Conservation (phyloP, 495 filamentous ascomycete genomes). For the Friedmanniomyces simplex region DNA sequence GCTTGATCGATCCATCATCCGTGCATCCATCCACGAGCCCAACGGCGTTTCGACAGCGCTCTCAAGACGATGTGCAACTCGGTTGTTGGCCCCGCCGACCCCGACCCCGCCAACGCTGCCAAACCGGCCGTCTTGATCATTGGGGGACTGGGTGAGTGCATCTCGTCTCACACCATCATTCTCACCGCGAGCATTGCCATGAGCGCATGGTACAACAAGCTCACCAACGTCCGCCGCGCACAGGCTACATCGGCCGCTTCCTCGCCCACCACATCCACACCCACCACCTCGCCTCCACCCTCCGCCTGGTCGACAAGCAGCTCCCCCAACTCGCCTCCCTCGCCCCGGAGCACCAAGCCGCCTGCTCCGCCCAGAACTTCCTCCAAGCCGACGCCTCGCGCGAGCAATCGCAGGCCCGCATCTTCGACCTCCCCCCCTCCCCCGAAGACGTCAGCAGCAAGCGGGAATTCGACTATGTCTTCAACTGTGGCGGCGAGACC, state of each 20-base stretch:
- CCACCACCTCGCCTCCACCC: constrained; percentile 81
- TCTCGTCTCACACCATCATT: constrained; percentile 13
- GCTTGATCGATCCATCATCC: not conserved
- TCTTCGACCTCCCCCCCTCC: constrained; percentile 75
- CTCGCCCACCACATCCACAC: constrained; percentile 81
- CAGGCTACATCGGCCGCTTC: constrained; percentile 90
- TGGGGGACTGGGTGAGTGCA: constrained; percentile 82
- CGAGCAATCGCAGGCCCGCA: constrained; percentile 57
- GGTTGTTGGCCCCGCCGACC: not conserved
- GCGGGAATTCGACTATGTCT: constrained; percentile 87
- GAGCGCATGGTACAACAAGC: no score
- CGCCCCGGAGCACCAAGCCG: constrained; percentile 81
- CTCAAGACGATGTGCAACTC: not conserved
- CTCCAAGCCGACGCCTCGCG: constrained; percentile 92
- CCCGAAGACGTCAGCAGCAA: constrained; percentile 10
- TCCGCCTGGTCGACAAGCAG: constrained; percentile 93
- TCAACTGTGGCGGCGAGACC: constrained; percentile 98
- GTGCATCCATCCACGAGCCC: not conserved
- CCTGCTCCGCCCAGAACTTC: constrained; percentile 78
- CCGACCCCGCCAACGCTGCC: constrained; percentile 16
- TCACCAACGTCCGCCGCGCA: not conserved
- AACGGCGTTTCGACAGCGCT: not conserved
- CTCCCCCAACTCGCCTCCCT: constrained; percentile 92
- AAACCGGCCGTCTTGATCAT: constrained; percentile 92
- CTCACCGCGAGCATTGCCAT: not conserved